Conservation (phyloP, 129 eudicot genomes). For the Lactuca sativa region DNA sequence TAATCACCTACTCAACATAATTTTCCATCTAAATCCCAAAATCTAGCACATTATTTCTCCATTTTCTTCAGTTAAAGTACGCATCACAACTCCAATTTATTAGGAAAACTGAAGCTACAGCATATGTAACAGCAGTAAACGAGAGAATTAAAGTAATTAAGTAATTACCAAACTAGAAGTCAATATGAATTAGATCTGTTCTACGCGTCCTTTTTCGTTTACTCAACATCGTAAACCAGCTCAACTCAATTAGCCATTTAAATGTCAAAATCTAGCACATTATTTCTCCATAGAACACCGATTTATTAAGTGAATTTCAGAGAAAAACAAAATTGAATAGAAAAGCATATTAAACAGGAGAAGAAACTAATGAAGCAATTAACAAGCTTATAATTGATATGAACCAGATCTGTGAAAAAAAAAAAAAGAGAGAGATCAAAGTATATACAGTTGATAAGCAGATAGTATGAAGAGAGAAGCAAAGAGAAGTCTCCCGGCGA, state of each 20-base stretch:
- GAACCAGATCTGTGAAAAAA: conserved; percentile 11
- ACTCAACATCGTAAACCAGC: neutral
- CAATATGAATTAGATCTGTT: conserved; percentile 3
- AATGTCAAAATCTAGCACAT: conserved; percentile 4
- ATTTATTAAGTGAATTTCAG: neutral
- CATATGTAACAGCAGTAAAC: neutral
- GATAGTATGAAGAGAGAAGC: conserved; percentile 42
- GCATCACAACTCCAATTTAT: neutral
- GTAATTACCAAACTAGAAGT: conserved; percentile 8
- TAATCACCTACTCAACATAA: neutral
- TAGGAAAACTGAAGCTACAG: neutral
- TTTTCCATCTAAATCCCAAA: conserved; percentile 7
- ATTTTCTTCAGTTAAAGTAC: conserved; percentile 14
- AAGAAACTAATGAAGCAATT: neutral
- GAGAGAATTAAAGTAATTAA: conserved; percentile 4
- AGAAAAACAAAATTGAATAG: neutral
- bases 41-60: neutral
- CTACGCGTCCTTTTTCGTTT: neutral
- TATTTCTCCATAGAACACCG: neutral
- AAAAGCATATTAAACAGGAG: conserved; percentile 1
- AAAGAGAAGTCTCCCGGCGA: conserved; percentile 40
- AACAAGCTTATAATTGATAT: neutral
- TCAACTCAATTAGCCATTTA: conserved; percentile 5
- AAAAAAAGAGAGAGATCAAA: neutral
- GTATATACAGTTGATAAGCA: conserved; percentile 36